These are phyloP conservation scores for Aspergillus hiratsukae DNA, from an alignment of 2,329 filamentous ascomycete species.

Conservation along the genomic window DNA sequence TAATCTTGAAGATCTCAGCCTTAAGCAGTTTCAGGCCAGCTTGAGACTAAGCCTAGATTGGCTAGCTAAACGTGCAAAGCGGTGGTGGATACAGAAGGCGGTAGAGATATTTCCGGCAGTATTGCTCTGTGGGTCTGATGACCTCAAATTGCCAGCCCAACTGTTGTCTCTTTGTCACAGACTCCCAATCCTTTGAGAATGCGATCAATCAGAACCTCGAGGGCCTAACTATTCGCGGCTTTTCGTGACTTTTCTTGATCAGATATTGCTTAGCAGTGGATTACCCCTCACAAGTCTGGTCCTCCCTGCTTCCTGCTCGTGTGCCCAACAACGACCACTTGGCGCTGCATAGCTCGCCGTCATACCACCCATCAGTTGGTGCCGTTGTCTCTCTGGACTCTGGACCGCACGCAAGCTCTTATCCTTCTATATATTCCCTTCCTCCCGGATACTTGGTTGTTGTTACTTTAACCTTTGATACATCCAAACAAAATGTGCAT, in stretches of 20 bases:
- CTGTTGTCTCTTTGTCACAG: neutral
- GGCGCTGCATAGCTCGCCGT: neutral
- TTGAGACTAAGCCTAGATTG: neutral
- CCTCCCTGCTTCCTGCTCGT: neutral
- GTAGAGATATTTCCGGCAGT: neutral
- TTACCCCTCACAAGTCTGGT: neutral
- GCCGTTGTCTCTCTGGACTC: neutral
- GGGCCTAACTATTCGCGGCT: neutral
- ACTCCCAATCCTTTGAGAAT: neutral
- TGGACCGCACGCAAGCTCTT: neutral
- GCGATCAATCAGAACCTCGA: neutral
- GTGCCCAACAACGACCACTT: neutral
- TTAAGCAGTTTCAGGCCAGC: neutral
- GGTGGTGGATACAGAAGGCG: neutral
- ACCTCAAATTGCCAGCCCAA: neutral
- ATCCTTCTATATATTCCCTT: neutral
- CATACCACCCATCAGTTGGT: neutral
- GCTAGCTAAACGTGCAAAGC: neutral
- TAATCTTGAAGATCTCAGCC: neutral
- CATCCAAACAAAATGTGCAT: constrained; percentile 60
- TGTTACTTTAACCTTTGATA: constrained; percentile 38
- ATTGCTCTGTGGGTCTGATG: neutral
- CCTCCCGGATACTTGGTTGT: neutral
- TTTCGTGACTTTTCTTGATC: neutral
- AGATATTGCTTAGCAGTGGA: neutral